phyloP scores from a whole-genome alignment of 345 rosid species.

The Arabis hirsuta region DNA sequence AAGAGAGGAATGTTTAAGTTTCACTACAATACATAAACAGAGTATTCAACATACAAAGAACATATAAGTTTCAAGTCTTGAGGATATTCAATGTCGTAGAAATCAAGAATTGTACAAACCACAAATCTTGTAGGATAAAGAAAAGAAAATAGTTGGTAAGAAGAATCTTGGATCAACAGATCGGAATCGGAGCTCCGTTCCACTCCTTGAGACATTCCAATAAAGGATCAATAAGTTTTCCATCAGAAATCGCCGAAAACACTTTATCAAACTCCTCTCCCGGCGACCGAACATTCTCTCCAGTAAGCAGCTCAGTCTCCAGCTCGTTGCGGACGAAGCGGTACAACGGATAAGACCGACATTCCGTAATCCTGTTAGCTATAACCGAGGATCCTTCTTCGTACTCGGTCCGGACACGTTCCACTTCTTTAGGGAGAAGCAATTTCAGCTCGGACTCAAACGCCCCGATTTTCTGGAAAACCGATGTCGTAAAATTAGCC shows the following conservation, averaged over 20 bases:
- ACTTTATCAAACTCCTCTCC: constrained; percentile 81
- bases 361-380: constrained; percentile 66
- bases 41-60: constrained; percentile 21
- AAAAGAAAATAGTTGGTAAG: not conserved
- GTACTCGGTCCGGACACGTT: constrained; percentile 47
- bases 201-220: constrained; percentile 67
- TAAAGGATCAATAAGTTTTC: constrained; percentile 78
- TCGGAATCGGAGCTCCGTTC: constrained; percentile 68
- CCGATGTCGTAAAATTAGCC: constrained; percentile 51
- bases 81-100: not conserved
- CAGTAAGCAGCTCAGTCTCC: constrained; percentile 55
- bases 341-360: constrained; percentile 76
- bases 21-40: not conserved
- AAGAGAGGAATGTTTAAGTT: too few relatives aligned
- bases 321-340: constrained; percentile 68
- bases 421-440: constrained; percentile 67
- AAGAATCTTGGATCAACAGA: constrained; percentile 38
- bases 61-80: constrained; percentile 14
- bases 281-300: constrained; percentile 65
- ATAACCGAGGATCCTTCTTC: constrained; percentile 59
- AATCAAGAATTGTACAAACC: constrained; percentile 9
- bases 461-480: constrained; percentile 67
- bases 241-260: constrained; percentile 66
- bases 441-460: constrained; percentile 68
- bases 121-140: not conserved